Conservation (phyloP, 768 basidiomycete species). For the Boletus fagicola region DNA sequence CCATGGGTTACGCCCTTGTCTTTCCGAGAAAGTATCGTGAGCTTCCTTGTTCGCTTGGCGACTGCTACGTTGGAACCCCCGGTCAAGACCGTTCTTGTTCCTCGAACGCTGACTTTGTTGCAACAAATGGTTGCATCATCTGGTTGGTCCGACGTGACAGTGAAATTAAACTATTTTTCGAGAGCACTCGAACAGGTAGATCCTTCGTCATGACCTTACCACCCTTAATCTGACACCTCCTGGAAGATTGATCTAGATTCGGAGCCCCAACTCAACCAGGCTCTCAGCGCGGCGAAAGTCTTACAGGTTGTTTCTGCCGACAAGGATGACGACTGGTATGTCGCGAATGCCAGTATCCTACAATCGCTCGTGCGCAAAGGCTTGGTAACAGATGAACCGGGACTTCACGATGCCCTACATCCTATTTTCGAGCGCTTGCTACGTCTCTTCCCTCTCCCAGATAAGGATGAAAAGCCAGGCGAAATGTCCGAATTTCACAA, state of each 20-base stretch:
- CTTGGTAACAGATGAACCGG: conserved; percentile 73
- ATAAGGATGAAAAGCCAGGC: conserved; percentile 70
- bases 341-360: conserved; percentile 63
- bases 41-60: conserved; percentile 90
- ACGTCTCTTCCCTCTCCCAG: conserved; percentile 71
- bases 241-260: conserved; percentile 66
- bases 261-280: conserved; percentile 63
- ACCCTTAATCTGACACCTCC: conserved; percentile 1
- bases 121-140: conserved; percentile 76
- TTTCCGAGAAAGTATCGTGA: conserved; percentile 88
- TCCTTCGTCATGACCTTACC: not conserved
- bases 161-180: conserved; percentile 89
- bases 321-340: conserved; percentile 83
- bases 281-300: conserved; percentile 82
- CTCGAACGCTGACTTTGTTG: conserved; percentile 64
- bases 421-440: conserved; percentile 82
- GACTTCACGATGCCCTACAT: conserved; percentile 76
- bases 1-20: conserved; percentile 74
- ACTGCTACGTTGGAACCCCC: conserved; percentile 58
- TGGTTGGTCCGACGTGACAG: conserved; percentile 89
- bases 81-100: conserved; percentile 45
- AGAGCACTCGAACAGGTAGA: conserved; percentile 76
- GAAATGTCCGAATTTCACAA: conserved; percentile 74
- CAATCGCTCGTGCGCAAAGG: conserved; percentile 88
- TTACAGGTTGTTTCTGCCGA: conserved; percentile 82